phyloP scores from a whole-genome alignment of 371 early-diverging fungal genomes.

The Apophysomyces sp. region DNA sequence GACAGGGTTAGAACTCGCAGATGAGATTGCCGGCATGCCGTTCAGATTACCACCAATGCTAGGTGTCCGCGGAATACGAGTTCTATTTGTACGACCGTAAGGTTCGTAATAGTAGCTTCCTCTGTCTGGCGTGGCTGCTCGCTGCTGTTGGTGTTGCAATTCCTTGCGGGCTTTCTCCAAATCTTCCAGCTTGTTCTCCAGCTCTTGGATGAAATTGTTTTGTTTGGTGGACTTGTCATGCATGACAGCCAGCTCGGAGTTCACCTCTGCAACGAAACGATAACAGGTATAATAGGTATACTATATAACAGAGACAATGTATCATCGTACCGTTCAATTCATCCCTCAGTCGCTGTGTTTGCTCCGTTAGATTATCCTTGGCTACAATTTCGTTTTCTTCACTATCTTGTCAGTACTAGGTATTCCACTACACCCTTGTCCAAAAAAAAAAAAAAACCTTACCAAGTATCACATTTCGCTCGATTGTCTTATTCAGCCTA shows the following conservation, averaged over 20 bases:
- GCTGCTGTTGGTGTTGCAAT: slow-evolving; percentile 20
- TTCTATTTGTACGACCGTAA: slow-evolving; percentile 24
- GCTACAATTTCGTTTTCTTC: slow-evolving; percentile 62
- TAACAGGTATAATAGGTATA: no score
- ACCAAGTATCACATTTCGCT: slow-evolving; percentile 64
- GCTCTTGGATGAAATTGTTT: slow-evolving; percentile 28
- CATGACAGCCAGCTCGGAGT: slow-evolving; percentile 57
- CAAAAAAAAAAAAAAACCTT: no score
- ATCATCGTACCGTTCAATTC: slow-evolving; percentile 61
- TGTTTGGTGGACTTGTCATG: slow-evolving; percentile 46
- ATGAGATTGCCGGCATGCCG: slow-evolving; percentile 14
- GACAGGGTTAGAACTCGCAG: slow-evolving; percentile 53
- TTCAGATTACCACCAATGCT: slow-evolving; percentile 10
- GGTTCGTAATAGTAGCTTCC: slow-evolving; percentile 23
- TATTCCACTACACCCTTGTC: no score
- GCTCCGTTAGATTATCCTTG: slow-evolving; percentile 68
- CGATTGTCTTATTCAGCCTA: slow-evolving; percentile 69
- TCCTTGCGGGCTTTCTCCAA: slow-evolving; percentile 25
- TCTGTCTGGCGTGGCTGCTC: slow-evolving; percentile 26
- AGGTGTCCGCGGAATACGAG: slow-evolving; percentile 36
- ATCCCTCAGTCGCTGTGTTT: slow-evolving; percentile 79
- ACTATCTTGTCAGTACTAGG: background rate
- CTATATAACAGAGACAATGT: no score
- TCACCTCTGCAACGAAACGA: slow-evolving; percentile 39
- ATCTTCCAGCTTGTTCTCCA: slow-evolving; percentile 38